Base-by-base conservation (phyloP, 345 rosid species). In the Clausena lansium region DNA sequence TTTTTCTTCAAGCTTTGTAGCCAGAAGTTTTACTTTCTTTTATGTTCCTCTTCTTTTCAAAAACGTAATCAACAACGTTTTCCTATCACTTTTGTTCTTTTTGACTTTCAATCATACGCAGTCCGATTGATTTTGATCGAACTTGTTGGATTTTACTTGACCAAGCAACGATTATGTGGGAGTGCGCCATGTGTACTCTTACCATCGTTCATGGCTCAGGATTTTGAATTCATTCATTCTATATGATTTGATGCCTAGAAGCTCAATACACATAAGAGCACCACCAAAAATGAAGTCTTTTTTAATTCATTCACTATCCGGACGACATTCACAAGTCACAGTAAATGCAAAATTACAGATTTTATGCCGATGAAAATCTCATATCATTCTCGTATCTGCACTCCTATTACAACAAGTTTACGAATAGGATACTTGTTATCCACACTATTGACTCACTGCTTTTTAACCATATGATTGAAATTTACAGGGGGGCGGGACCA, bases 401-500 rank as follows among this genome's bases (percentile, higher is more conserved):
- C 6, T 30, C 24, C 33, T 47, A 17, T 19, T 52, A 19, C 7
- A 62, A 62, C 66, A 5, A 30, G 74, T 70, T 25, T 70, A n/a
- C n/a, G n/a, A n/a, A n/a, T n/a, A 19, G 39, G 61, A 61, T 74
- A 7, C 77, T 69, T 61, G 10, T 45, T 17, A 74, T 74, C 39
- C 20, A 74, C 69, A 74, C 67, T 61, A 74, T 61, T 60, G 68
- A 61, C 35, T 25, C 25, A 6, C 24, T 8, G 7, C 57, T 19
- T 17, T 17, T 33, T 74, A 61, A 28, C 70, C 60, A 63, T 45
- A 47, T 62, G 41, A 65, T 19, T 64, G 24, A 65, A 22, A 50
- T 30, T 52, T 38, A 61, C 7, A 9, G 73, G 71, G 81, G n/a
- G n/a, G n/a, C n/a, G n/a, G n/a, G 78, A 74, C 69, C 80, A 77